A percentile compares a stretch with the other conserved stretches of the same genome.
phyloP scores from a whole-genome alignment of 306 rosid species.

The Fragaria vesca region DNA sequence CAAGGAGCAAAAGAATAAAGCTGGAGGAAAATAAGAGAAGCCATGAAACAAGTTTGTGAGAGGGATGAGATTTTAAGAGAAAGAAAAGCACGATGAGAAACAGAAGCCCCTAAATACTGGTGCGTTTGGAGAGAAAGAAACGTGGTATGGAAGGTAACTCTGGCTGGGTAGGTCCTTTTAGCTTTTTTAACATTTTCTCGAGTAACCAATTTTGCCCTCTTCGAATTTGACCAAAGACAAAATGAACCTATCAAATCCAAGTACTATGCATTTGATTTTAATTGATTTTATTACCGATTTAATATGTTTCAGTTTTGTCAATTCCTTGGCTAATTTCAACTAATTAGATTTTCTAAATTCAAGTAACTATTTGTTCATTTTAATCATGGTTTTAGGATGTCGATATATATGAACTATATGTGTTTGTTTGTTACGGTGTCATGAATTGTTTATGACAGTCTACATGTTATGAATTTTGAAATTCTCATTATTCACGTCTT shows the following conservation, averaged over 20 bases:
- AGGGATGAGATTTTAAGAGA: constrained; percentile 26
- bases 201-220: constrained; percentile 3
- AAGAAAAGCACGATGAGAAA: constrained; percentile 34
- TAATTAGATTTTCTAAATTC: constrained; percentile 8
- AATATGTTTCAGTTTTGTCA: constrained; percentile 19
- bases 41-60: constrained; percentile 29
- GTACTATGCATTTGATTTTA: constrained; percentile 26
- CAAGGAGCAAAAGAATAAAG: constrained; percentile 27
- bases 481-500: not conserved
- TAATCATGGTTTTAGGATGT: not conserved
- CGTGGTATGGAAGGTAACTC: constrained; percentile 81
- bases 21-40: constrained; percentile 27
- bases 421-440: not conserved
- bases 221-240: constrained; percentile 31
- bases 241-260: constrained; percentile 16
- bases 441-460: no score
- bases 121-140: constrained; percentile 45
- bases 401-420: not conserved
- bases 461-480: not conserved
- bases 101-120: constrained; percentile 56
- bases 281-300: not conserved
- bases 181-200: constrained; percentile 24
- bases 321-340: constrained; percentile 11
- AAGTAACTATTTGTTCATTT: constrained; percentile 11
- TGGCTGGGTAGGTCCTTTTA: constrained; percentile 41